Evolutionary conservation across 768 basidiomycete genomes (phyloP).

Genomic region (Psilocybe cyanescens): DNA sequence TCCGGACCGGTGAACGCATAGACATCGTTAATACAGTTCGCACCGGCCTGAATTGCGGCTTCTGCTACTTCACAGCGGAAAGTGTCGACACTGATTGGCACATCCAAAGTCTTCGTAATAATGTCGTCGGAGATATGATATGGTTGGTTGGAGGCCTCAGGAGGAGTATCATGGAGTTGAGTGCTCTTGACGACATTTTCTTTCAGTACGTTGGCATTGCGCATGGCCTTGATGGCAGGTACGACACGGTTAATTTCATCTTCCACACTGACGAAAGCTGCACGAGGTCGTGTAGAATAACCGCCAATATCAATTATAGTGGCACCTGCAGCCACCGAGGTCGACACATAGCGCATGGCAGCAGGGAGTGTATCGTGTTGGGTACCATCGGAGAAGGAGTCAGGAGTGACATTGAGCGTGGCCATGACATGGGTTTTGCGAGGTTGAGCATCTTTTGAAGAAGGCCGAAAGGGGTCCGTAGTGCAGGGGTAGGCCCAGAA

Average conservation of each 20-base stretch:
- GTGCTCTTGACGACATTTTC: too few relatives aligned
- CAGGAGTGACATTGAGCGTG: slow-evolving; percentile 91
- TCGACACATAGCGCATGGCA: slow-evolving; percentile 56
- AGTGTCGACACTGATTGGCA: slow-evolving; percentile 84
- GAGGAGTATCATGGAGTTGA: too few relatives aligned
- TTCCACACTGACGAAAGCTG: slow-evolving; percentile 61
- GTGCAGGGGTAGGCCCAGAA: slow-evolving; percentile 50
- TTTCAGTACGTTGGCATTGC: slow-evolving; percentile 40
- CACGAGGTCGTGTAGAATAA: slow-evolving; percentile 88
- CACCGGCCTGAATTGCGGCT: slow-evolving; percentile 78
- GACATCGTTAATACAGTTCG: slow-evolving; percentile 94
- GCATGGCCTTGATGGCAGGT: slow-evolving; percentile 49
- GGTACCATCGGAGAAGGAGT: slow-evolving; percentile 94
- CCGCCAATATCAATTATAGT: slow-evolving; percentile 93
- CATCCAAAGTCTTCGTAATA: slow-evolving; percentile 17
- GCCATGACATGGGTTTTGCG: slow-evolving; percentile 80
- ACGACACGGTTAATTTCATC: slow-evolving; percentile 79
- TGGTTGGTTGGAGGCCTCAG: too few relatives aligned
- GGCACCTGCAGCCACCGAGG: slow-evolving; percentile 59
- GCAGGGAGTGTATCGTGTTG: slow-evolving; percentile 51
- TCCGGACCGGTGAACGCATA: slow-evolving; percentile 75
- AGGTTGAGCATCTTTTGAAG: slow-evolving; percentile 7
- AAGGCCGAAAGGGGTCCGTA: not conserved
- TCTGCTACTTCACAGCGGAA: slow-evolving; percentile 84
- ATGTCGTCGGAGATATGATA: slow-evolving; percentile 20